Conservation (phyloP, 208 protist species). For the Trypanosoma lewisi region DNA sequence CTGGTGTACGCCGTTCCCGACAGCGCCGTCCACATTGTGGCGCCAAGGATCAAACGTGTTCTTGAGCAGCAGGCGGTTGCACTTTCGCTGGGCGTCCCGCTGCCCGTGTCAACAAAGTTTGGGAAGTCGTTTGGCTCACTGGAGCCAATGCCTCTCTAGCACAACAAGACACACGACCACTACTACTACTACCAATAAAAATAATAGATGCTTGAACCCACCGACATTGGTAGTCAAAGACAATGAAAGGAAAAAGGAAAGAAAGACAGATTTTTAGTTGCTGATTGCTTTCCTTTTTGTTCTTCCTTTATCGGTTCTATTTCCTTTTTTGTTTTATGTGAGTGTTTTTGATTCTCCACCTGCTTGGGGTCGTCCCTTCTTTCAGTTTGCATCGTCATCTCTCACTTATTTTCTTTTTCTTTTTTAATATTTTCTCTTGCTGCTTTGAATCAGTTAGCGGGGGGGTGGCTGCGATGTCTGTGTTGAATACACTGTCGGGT, state of each 20-base stretch:
- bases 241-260: not conserved
- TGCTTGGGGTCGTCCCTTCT: not conserved
- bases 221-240: slow-evolving; percentile 3
- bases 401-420: slow-evolving; percentile 7
- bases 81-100: slow-evolving; percentile 38
- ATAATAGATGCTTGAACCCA: not conserved
- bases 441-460: not conserved
- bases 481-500: slow-evolving; percentile 5
- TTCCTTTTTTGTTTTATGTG: slow-evolving; percentile 13
- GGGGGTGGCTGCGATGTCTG: slow-evolving; percentile 8
- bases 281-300: not conserved
- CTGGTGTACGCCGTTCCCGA: slow-evolving; percentile 70
- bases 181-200: no score
- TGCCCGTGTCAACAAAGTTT: slow-evolving; percentile 56
- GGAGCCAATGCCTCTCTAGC: slow-evolving; percentile 11
- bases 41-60: slow-evolving; percentile 42
- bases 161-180: no score
- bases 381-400: not conserved
- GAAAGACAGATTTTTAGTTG: no score
- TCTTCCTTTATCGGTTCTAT: not conserved
- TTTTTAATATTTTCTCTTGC: slow-evolving; percentile 2
- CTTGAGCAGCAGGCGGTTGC: slow-evolving; percentile 42
- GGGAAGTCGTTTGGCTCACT: slow-evolving; percentile 56
- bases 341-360: not conserved
- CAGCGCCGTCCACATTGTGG: slow-evolving; percentile 32